Conservation (phyloP, 148 eudicot genomes). For the Amaranthus palmeri region DNA sequence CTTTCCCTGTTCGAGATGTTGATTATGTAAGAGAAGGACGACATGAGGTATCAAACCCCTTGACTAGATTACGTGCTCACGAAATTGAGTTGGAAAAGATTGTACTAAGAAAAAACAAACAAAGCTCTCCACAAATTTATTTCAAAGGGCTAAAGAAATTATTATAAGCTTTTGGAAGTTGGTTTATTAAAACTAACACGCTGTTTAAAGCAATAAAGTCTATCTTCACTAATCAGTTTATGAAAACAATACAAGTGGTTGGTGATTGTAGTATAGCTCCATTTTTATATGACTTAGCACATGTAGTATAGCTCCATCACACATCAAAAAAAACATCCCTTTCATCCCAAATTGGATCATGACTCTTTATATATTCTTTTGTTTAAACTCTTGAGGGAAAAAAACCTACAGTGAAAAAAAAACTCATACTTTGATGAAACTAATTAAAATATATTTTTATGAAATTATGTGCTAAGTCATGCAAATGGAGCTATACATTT, state of each 20-base stretch:
- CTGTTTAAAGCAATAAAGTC: not conserved
- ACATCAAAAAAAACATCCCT: no score
- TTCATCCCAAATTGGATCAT: no score
- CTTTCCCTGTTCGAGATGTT: not conserved
- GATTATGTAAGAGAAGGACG: no score
- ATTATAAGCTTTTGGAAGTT: not conserved
- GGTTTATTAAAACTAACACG: not conserved
- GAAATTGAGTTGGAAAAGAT: no score
- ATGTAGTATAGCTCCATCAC: no score
- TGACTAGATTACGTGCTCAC: no score
- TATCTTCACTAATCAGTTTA: not conserved
- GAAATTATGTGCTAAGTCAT: not conserved
- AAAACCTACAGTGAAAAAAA: no score
- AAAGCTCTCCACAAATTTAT: not conserved
- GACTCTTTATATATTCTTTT: no score
- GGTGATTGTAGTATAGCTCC: not conserved
- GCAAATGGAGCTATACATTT: not conserved
- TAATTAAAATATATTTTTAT: no score
- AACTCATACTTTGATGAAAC: no score
- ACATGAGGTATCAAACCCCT: no score
- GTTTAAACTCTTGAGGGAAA: no score
- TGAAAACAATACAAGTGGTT: not conserved
- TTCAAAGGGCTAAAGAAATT: not conserved
- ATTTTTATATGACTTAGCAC: not conserved
- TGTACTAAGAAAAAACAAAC: not conserved